A percentile compares a stretch with the other conserved stretches of the same genome.
These are phyloP conservation scores for Acanthamoeba royreba DNA, from an alignment of 208 protist species.

Conservation along the genomic window DNA sequence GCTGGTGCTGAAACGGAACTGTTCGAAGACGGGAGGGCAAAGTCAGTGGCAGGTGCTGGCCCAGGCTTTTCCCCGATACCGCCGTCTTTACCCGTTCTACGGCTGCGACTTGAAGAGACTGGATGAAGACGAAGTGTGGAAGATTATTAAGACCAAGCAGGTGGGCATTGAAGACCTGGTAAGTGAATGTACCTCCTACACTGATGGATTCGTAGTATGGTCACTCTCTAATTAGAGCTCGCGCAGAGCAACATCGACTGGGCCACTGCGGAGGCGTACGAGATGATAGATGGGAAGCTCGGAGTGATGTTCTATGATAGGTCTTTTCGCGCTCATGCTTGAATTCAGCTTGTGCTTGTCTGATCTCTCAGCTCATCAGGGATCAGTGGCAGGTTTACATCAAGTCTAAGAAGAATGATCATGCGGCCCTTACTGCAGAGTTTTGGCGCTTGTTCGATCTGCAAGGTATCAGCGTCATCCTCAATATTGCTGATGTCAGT, in stretches of 20 bases:
- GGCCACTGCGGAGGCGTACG: not conserved
- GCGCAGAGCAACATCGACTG: not conserved
- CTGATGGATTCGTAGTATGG: no score
- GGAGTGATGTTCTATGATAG: not conserved
- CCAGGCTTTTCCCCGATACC: not conserved
- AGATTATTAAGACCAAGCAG: not conserved
- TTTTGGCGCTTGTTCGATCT: not conserved
- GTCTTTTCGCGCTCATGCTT: not conserved
- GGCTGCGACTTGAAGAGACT: not conserved
- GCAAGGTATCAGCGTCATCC: not conserved
- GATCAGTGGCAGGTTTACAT: not conserved
- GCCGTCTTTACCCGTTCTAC: not conserved
- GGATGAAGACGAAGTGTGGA: constrained; percentile 26
- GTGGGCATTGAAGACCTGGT: constrained; percentile 22
- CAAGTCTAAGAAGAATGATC: not conserved
- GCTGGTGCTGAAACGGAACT: not conserved
- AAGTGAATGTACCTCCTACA: no score
- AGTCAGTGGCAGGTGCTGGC: not conserved
- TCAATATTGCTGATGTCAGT: not conserved
- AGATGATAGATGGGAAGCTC: not conserved
- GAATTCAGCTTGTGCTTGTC: not conserved
- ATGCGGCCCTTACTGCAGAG: not conserved
- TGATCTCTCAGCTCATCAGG: no score
- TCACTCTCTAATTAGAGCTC: no score
- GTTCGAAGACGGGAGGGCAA: no score